These are phyloP conservation scores for Penicillium flavigenum DNA, from an alignment of 495 filamentous ascomycete species.

Conservation along the genomic window DNA sequence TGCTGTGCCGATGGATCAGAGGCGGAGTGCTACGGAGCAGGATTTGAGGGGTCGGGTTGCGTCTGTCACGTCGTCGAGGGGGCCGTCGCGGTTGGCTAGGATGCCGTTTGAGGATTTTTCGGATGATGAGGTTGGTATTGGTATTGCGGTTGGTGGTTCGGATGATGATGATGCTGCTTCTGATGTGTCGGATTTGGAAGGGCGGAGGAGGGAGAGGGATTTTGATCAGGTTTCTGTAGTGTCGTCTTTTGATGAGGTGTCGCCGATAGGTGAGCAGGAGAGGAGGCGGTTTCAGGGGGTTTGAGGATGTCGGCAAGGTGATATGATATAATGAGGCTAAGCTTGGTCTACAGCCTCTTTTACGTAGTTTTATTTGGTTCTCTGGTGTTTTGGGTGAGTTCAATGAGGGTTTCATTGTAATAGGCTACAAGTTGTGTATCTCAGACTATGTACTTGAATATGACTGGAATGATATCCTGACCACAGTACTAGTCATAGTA, in stretches of 20 bases:
- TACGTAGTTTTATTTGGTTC: not conserved
- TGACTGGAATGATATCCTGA: not conserved
- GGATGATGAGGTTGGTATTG: conserved; percentile 27
- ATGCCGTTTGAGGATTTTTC: conserved; percentile 29
- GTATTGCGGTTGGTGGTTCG: not conserved
- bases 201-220: conserved; percentile 15
- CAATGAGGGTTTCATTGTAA: not conserved
- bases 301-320: not conserved
- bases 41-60: conserved; percentile 11
- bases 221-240: conserved; percentile 41
- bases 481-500: not conserved
- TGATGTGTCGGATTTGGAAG: conserved; percentile 31
- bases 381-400: not conserved
- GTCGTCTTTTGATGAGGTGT: conserved; percentile 33
- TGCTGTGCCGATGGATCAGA: conserved; percentile 20
- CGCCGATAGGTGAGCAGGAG: conserved; percentile 1
- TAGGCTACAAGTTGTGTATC: not conserved
- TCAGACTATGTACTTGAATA: conserved; percentile 3
- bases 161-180: conserved; percentile 31
- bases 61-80: conserved; percentile 9
- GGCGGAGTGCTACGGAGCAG: conserved; percentile 17
- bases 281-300: conserved; percentile 1
- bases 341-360: not conserved
- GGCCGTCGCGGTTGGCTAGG: conserved; percentile 11
- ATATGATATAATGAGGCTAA: conserved; percentile 4